These are phyloP conservation scores for Escovopsis sp. DNA, from an alignment of 2,329 filamentous ascomycete genomes.

Conservation along the genomic window DNA sequence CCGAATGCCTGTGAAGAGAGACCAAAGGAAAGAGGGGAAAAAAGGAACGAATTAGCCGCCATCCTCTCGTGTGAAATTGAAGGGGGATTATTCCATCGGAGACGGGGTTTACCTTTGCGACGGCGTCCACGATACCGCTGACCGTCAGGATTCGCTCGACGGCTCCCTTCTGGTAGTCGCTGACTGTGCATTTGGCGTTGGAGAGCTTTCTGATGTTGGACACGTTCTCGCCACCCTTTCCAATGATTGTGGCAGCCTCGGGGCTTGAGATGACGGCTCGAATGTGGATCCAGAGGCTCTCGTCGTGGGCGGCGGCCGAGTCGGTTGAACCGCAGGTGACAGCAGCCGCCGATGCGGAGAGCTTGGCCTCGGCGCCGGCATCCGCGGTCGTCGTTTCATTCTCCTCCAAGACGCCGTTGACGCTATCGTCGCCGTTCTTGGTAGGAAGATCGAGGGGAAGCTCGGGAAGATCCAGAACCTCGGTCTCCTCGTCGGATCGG, in stretches of 20 bases:
- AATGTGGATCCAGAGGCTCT: conserved; percentile 93
- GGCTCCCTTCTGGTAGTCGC: conserved; percentile 92
- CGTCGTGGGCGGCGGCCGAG: conserved; percentile 55
- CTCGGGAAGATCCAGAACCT: conserved; percentile 23
- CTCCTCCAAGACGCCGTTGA: conserved; percentile 32
- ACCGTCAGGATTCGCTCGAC: conserved; percentile 97
- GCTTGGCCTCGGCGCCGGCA: conserved; percentile 23
- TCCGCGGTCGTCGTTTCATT: conserved; percentile 11
- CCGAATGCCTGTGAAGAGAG: conserved; percentile 60
- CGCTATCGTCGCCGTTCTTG: conserved; percentile 33
- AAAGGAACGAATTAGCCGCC: neutral
- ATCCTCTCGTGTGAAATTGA: too few relatives aligned
- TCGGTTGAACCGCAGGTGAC: conserved; percentile 21
- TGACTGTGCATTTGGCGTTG: conserved; percentile 95
- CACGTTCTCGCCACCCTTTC: conserved; percentile 97
- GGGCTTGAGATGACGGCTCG: conserved; percentile 94
- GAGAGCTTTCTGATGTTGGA: conserved; percentile 92
- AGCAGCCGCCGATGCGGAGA: conserved; percentile 15
- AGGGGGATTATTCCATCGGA: conserved; percentile 8
- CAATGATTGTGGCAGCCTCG: conserved; percentile 94
- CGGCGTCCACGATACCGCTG: conserved; percentile 89
- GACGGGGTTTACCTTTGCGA: conserved; percentile 61
- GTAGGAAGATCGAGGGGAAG: conserved; percentile 26
- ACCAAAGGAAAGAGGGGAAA: neutral
- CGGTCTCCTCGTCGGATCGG: conserved; percentile 47